Conservation (phyloP, 352 stramenopile genomes). For the Phytophthora fragariaefolia region DNA sequence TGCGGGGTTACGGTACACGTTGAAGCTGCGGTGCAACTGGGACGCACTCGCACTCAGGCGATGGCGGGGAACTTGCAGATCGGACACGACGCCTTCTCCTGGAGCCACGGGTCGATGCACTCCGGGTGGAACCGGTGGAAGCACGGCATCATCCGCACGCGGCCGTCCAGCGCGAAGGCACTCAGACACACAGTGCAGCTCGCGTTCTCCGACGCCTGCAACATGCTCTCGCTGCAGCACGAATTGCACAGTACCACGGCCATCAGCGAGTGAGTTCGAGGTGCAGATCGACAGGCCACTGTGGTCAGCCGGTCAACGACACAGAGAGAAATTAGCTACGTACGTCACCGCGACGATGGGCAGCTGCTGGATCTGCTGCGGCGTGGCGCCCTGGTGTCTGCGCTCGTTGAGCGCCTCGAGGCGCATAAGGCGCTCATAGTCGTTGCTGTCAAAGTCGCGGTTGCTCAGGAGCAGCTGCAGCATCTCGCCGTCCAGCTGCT, state of each 20-base stretch:
- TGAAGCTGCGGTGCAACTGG: no score
- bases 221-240: conserved; percentile 61
- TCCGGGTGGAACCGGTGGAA: conserved; percentile 82
- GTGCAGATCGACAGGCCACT: not conserved
- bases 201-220: conserved; percentile 54
- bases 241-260: conserved; percentile 12
- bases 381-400: conserved; percentile 55
- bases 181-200: conserved; percentile 74
- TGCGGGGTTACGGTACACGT: conserved; percentile 22
- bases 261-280: conserved; percentile 1
- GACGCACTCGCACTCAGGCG: no score
- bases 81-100: conserved; percentile 70
- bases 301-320: not conserved
- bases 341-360: conserved; percentile 71
- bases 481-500: conserved; percentile 68
- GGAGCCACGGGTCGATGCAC: conserved; percentile 84
- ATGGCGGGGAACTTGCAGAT: conserved; percentile 84
- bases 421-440: conserved; percentile 77
- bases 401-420: conserved; percentile 66
- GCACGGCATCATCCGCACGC: conserved; percentile 73
- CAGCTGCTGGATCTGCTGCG: conserved; percentile 65
- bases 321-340: conserved; percentile 27
- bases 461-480: conserved; percentile 70
- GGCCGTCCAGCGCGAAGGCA: conserved; percentile 46
- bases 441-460: conserved; percentile 73